Evolutionary conservation across 306 rosid species (phyloP).

Genomic region (Vigna trinervia): DNA sequence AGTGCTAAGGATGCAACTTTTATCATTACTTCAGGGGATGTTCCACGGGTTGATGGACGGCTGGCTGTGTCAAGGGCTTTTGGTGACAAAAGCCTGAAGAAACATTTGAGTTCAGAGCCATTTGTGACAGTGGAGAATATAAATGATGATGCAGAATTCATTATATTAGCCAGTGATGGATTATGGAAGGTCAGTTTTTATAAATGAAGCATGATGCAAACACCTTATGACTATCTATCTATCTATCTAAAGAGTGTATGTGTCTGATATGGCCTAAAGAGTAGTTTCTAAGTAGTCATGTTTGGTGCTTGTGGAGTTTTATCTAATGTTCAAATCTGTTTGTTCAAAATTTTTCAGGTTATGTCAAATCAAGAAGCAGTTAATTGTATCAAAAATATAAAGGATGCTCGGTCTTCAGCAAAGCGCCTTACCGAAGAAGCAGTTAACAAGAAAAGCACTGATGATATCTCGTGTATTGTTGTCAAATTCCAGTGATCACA

Average conservation of each 20-base stretch:
- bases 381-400: slow-evolving; percentile 62
- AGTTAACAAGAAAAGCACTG: slow-evolving; percentile 77
- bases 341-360: slow-evolving; percentile 59
- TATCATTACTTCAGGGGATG: slow-evolving; percentile 70
- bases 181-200: slow-evolving; percentile 88
- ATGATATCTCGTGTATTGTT: slow-evolving; percentile 88
- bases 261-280: neutral
- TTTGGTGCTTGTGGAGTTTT: slow-evolving; percentile 15
- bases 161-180: slow-evolving; percentile 95
- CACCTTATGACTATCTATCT: neutral
- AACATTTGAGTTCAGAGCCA: slow-evolving; percentile 91
- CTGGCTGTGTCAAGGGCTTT: slow-evolving; percentile 94
- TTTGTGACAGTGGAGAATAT: slow-evolving; percentile 60
- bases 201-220: slow-evolving; percentile 23
- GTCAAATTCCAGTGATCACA: slow-evolving; percentile 68
- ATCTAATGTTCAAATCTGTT: slow-evolving; percentile 13
- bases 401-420: slow-evolving; percentile 90
- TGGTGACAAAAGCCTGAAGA: slow-evolving; percentile 97
- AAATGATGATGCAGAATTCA: slow-evolving; percentile 67
- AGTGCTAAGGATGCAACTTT: slow-evolving; percentile 41
- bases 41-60: slow-evolving; percentile 95
- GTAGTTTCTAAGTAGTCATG: neutral
- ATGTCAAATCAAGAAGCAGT: slow-evolving; percentile 96
- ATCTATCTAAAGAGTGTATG: neutral
- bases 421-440: slow-evolving; percentile 90